A percentile compares a stretch with the other conserved stretches of the same genome.
Evolutionary conservation across 495 filamentous ascomycete species (phyloP).

Genomic region (Penicillium canescens): DNA sequence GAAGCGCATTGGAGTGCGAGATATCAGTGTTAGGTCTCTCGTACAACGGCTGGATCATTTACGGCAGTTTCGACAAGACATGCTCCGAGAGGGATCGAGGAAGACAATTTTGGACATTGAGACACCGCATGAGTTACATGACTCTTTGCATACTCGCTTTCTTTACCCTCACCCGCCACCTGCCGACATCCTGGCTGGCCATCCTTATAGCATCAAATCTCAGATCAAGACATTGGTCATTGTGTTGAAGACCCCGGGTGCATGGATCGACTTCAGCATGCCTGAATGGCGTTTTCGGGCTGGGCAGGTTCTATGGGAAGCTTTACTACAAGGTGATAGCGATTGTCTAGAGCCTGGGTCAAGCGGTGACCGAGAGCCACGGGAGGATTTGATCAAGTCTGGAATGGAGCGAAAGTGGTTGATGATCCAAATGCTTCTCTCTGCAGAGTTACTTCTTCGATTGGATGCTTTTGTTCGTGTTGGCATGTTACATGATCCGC

Average conservation of each 20-base stretch:
- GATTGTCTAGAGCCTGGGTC: conserved; percentile 45
- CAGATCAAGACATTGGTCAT: conserved; percentile 52
- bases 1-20: conserved; percentile 45
- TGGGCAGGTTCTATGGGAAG: conserved; percentile 80
- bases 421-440: conserved; percentile 74
- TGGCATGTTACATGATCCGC: conserved; percentile 51
- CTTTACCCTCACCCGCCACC: conserved; percentile 36
- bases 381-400: conserved; percentile 33
- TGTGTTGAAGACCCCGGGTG: conserved; percentile 45
- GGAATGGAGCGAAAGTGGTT: conserved; percentile 70
- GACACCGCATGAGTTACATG: conserved; percentile 42
- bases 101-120: conserved; percentile 47
- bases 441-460: conserved; percentile 75
- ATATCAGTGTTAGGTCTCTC: conserved; percentile 33
- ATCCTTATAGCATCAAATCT: conserved; percentile 44
- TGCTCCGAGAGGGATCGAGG: conserved; percentile 29
- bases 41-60: conserved; percentile 46
- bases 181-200: conserved; percentile 21
- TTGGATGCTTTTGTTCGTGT: conserved; percentile 66
- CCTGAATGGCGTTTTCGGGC: conserved; percentile 78
- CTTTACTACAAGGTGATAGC: conserved; percentile 50
- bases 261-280: conserved; percentile 78
- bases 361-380: conserved; percentile 34
- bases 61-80: conserved; percentile 38
- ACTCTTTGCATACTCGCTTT: conserved; percentile 45